These are phyloP conservation scores for Globisporangium solare DNA, from an alignment of 352 stramenopile species.

Conservation along the genomic window DNA sequence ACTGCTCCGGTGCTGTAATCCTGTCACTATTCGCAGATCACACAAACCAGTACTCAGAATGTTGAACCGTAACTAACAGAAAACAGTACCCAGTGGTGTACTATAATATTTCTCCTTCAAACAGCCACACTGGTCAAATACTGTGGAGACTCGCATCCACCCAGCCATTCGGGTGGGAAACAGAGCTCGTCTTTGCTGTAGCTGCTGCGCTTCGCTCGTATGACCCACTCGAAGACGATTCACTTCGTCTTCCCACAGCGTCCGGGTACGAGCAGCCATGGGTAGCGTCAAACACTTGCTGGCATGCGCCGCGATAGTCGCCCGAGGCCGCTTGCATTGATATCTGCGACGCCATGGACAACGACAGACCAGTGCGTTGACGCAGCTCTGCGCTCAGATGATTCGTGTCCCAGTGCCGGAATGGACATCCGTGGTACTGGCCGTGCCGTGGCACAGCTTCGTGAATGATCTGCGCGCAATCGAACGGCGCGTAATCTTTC, in stretches of 20 bases:
- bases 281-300: constrained; percentile 39
- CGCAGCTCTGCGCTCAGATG: constrained; percentile 44
- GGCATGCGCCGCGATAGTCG: constrained; percentile 38
- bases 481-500: constrained; percentile 60
- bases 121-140: no score
- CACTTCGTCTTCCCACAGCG: not conserved
- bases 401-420: constrained; percentile 60
- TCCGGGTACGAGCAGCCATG: constrained; percentile 23
- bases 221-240: no score
- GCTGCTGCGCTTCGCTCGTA: not conserved
- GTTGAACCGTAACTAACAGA: no score
- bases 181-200: not conserved
- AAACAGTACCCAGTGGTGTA: no score
- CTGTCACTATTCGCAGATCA: not conserved
- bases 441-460: constrained; percentile 41
- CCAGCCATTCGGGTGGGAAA: constrained; percentile 60
- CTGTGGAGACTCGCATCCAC: constrained; percentile 34
- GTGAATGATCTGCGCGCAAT: constrained; percentile 56
- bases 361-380: constrained; percentile 17
- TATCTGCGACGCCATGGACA: constrained; percentile 24
- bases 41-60: not conserved
- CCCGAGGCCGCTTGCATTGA: constrained; percentile 25
- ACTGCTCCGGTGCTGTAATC: no score
- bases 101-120: no score
- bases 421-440: constrained; percentile 86